These are phyloP conservation scores for Rhododendron vialii DNA, from an alignment of 148 eudicot genomes.

Conservation along the genomic window DNA sequence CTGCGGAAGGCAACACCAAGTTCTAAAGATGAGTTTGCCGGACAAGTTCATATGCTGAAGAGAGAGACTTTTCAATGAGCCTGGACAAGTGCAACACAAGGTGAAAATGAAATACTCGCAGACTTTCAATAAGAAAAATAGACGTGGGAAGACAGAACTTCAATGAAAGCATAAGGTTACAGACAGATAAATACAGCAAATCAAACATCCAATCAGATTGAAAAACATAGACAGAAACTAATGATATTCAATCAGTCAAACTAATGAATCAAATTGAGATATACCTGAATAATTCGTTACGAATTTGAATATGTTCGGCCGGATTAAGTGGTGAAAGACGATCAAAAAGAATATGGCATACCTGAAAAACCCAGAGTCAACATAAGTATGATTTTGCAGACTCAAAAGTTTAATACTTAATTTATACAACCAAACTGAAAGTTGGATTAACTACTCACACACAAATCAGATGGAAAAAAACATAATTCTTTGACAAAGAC, in stretches of 20 bases:
- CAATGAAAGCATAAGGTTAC: not conserved
- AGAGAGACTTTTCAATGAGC: slow-evolving; percentile 73
- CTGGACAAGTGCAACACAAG: slow-evolving; percentile 29
- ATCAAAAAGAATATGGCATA: slow-evolving; percentile 68
- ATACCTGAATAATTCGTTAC: slow-evolving; percentile 79
- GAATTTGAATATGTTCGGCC: slow-evolving; percentile 68
- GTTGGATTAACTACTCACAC: not conserved
- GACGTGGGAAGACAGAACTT: not conserved
- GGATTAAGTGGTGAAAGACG: slow-evolving; percentile 81
- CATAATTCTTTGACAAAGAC: not conserved
- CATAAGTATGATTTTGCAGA: not conserved
- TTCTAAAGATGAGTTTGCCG: slow-evolving; percentile 38
- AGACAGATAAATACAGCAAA: not conserved
- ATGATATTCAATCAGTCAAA: not conserved
- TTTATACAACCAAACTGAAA: not conserved
- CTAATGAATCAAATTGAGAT: not conserved
- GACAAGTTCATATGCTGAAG: slow-evolving; percentile 60
- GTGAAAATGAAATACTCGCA: not conserved
- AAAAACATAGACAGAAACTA: not conserved
- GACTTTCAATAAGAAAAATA: not conserved
- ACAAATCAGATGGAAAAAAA: not conserved
- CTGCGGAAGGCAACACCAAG: slow-evolving; percentile 21
- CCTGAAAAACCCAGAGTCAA: slow-evolving; percentile 36
- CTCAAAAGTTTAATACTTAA: not conserved
- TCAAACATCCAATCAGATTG: not conserved